Percentiles rank a stretch among this genome's conserved stretches.
Evolutionary conservation across 2,329 filamentous ascomycete species (phyloP).

Genomic region (Hymenoscyphus salicellus): DNA sequence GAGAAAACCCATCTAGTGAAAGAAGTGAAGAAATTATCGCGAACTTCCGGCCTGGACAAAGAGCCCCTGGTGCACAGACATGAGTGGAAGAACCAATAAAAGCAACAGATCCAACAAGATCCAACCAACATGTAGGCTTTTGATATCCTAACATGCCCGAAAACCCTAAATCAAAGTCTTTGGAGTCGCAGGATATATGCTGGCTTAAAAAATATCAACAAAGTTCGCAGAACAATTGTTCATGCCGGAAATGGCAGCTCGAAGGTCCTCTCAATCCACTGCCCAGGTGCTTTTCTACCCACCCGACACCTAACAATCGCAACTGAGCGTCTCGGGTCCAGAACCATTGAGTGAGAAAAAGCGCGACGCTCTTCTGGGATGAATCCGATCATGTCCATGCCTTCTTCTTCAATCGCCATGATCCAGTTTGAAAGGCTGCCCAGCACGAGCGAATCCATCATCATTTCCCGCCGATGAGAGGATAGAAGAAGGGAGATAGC

Average conservation of each 20-base stretch:
- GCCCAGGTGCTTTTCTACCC: constrained; percentile 12
- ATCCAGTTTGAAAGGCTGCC: constrained; percentile 28
- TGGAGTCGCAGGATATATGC: not conserved
- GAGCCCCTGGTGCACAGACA: no score
- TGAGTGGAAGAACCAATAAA: no score
- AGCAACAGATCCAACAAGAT: no score
- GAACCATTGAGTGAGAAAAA: constrained; percentile 23
- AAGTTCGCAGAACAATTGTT: not conserved
- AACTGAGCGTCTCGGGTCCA: constrained; percentile 17
- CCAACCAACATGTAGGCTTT: no score
- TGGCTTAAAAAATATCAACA: not conserved
- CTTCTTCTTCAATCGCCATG: constrained; percentile 28
- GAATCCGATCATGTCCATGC: constrained; percentile 21
- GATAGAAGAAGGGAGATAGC: constrained; percentile 60
- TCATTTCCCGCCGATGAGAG: constrained; percentile 61
- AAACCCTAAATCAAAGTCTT: constrained; percentile 3
- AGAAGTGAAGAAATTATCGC: no score
- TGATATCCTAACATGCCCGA: no score
- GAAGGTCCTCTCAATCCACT: constrained; percentile 9
- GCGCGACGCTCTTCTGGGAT: constrained; percentile 21
- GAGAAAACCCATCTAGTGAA: no score
- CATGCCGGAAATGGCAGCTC: constrained; percentile 6
- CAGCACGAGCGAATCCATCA: constrained; percentile 53
- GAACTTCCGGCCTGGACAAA: no score
- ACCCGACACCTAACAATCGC: constrained; percentile 20